Evolutionary conservation across 148 eudicot species (phyloP), one percentile per base, ranked within the genome.

Genomic region (Salicornia ramosissima): DNA sequence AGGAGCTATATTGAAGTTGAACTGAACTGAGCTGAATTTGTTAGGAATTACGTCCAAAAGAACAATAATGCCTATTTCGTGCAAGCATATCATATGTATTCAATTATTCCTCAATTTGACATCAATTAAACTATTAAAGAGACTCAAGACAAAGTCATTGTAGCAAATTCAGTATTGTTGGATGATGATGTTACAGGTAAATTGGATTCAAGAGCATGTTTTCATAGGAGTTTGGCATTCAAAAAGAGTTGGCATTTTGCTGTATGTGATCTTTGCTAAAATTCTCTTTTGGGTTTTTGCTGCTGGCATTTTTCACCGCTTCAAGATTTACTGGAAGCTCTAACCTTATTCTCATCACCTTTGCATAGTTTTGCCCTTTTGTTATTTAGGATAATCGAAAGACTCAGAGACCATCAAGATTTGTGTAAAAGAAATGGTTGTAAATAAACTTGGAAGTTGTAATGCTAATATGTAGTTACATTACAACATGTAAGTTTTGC

Each of bases 161-260:
- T n/a, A 10, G 25, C 43, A 60, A 2, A 36, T 5, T 33, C 10
- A 64, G 39, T 72, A 11, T 1, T 39, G 60, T 52, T 26, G 21
- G 15, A 26, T 64, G 67, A 22, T 16, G 10, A 19, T 61, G 43
- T 15, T 82, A 79, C 86, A 89, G 97, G 73, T 90, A 52, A 46
- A 90, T 67, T 92, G 96, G 97, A 90, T 90, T 58, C 78, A 82
- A 77, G 83, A 89, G 77, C 96, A 92, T 74, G 73, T 87, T 58
- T 92, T 89, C 79, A 72, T 86, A 24, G 81, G 77, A 33, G 96
- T 92, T n/a, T 90, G 97, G 96, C 89, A 90, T 82, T 92, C 97
- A 59, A 76, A 71, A 74, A 87, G 81, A 81, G 87, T 92, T 42
- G 97, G 97, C 15, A 86, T 83, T 29, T 82, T 92, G 54, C 81